These are phyloP conservation scores for Abrus pulchellus DNA, from an alignment of 306 rosid genomes.

Conservation along the genomic window DNA sequence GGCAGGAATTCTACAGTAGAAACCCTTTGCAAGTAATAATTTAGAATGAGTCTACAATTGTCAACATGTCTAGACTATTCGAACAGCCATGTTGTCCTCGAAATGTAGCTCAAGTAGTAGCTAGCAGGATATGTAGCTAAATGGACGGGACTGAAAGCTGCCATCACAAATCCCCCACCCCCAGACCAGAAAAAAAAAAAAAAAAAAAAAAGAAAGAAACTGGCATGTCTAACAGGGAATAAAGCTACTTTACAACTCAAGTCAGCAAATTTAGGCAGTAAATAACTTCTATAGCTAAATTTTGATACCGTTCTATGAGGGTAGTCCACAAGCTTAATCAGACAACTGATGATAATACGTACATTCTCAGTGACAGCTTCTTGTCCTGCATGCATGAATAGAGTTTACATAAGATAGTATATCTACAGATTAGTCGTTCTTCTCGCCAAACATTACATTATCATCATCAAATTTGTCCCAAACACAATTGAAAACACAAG, in stretches of 20 bases:
- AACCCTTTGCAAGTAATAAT: conserved; percentile 9
- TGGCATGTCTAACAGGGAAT: not conserved
- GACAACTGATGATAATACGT: conserved; percentile 65
- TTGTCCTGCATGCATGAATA: conserved; percentile 67
- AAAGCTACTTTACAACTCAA: conserved; percentile 36
- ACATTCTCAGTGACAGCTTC: conserved; percentile 80
- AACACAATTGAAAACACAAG: conserved; percentile 25
- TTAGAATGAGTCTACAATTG: conserved; percentile 17
- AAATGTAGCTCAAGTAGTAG: not conserved
- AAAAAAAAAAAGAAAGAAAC: not conserved
- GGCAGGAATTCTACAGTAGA: not conserved
- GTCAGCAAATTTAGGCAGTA: conserved; percentile 36
- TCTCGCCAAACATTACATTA: conserved; percentile 24
- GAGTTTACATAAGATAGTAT: conserved; percentile 39
- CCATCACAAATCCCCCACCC: not conserved
- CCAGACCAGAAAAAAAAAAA: not conserved
- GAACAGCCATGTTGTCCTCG: not conserved
- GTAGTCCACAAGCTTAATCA: conserved; percentile 68
- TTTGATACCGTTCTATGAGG: conserved; percentile 83
- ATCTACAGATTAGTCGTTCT: conserved; percentile 15
- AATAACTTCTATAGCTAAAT: conserved; percentile 41
- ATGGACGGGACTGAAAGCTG: not conserved
- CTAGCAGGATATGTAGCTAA: not conserved
- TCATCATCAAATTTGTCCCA: conserved; percentile 11
- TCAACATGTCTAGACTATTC: conserved; percentile 33